Evolutionary conservation across 169 alveolate genomes (phyloP).

Genomic region (Cryptosporidium ubiquitum): DNA sequence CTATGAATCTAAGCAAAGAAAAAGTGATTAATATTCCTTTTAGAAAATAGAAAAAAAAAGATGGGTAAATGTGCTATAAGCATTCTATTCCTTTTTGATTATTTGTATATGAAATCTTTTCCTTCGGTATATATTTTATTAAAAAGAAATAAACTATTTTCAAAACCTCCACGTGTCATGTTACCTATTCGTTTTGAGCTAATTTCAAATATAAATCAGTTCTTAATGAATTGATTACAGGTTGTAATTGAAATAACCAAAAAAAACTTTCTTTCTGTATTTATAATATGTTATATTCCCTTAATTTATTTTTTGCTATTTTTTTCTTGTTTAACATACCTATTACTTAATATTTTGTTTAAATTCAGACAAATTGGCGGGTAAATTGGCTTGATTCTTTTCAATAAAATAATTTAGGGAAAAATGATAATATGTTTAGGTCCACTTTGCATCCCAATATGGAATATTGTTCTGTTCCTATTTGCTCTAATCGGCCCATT

Average conservation of each 20-base stretch:
- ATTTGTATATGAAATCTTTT: not conserved
- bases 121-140: not conserved
- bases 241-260: too few species aligned
- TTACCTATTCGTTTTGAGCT: not conserved
- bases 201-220: too few species aligned
- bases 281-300: too few species aligned
- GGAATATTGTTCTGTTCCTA: slow-evolving; percentile 31
- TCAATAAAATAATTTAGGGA: not conserved
- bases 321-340: not conserved
- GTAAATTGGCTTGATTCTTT: not conserved
- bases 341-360: too few species aligned
- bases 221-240: not conserved
- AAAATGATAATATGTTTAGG: slow-evolving; percentile 65
- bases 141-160: too few species aligned
- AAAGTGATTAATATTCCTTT: not conserved
- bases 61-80: not conserved
- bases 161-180: not conserved
- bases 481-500: slow-evolving; percentile 24
- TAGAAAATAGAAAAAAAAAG: not conserved
- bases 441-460: slow-evolving; percentile 60
- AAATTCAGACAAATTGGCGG: not conserved
- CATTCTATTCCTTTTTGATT: not conserved
- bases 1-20: slow-evolving; percentile 19
- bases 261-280: too few species aligned
- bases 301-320: not conserved